phyloP scores from a whole-genome alignment of 805 yeast species.

The Citeromyces nyonsensis region DNA sequence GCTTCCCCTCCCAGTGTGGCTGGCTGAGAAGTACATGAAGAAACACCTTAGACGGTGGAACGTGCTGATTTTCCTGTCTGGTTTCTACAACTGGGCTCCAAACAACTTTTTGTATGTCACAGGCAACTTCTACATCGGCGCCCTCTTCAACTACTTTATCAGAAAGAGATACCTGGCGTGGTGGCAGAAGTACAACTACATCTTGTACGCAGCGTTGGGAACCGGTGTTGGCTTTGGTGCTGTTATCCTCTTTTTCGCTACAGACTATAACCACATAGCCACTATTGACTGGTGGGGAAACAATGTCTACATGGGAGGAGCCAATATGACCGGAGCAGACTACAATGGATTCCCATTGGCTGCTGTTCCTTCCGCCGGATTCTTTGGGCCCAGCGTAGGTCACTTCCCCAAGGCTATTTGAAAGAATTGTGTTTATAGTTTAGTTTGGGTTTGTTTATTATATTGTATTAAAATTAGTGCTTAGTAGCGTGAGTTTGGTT shows the following conservation, averaged over 20 bases:
- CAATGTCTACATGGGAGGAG: not conserved
- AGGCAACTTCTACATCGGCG: conserved; percentile 16
- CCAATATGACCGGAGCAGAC: not conserved
- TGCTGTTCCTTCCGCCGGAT: too few species aligned
- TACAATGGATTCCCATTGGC: not conserved
- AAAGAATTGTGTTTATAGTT: too few species aligned
- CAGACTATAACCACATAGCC: conserved; percentile 21
- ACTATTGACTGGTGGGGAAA: conserved; percentile 56
- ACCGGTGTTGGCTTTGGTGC: conserved; percentile 55
- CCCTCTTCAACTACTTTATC: conserved; percentile 30
- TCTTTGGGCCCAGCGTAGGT: too few species aligned
- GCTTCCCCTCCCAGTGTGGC: conserved; percentile 22
- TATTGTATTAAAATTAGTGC: too few species aligned
- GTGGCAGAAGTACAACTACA: conserved; percentile 41
- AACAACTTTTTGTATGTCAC: conserved; percentile 57
- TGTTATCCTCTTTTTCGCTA: conserved; percentile 36
- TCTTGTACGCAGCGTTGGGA: conserved; percentile 37
- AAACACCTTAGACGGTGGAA: conserved; percentile 30
- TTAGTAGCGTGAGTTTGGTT: too few species aligned
- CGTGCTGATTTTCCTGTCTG: conserved; percentile 53
- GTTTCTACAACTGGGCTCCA: conserved; percentile 55
- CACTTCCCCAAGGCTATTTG: too few species aligned
- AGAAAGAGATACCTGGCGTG: conserved; percentile 30
- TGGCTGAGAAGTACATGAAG: conserved; percentile 14
- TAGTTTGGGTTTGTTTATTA: too few species aligned